These are phyloP conservation scores for Nissolia schottii DNA, from an alignment of 306 rosid genomes.

Conservation along the genomic window DNA sequence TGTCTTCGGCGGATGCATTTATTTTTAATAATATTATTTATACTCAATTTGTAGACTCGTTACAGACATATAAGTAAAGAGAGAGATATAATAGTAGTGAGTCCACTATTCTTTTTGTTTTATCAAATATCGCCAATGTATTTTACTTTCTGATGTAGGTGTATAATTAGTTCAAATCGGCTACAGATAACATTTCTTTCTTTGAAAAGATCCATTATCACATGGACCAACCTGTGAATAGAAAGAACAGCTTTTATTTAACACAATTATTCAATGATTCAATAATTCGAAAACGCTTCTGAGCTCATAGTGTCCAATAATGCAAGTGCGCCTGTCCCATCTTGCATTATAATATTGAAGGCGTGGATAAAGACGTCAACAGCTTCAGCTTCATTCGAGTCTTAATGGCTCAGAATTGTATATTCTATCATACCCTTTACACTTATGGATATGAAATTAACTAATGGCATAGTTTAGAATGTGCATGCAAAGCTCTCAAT, in stretches of 20 bases:
- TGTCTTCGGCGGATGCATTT: constrained; percentile 27
- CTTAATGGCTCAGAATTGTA: constrained; percentile 10
- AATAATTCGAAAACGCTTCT: constrained; percentile 27
- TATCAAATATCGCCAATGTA: no score
- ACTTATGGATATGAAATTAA: background rate
- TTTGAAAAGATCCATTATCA: constrained; percentile 37
- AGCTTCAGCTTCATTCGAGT: constrained; percentile 8
- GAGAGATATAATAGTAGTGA: no score
- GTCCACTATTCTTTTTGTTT: no score
- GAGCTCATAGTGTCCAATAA: constrained; percentile 34
- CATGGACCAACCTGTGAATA: constrained; percentile 67
- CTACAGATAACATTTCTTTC: no score
- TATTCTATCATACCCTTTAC: background rate
- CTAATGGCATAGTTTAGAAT: constrained; percentile 3
- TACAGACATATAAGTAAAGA: no score
- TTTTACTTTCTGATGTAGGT: no score
- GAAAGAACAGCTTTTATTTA: constrained; percentile 15
- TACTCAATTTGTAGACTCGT: no score
- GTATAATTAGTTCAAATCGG: no score
- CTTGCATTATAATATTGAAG: constrained; percentile 7
- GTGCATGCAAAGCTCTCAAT: constrained; percentile 20
- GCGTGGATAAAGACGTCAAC: constrained; percentile 33
- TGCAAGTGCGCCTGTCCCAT: constrained; percentile 27
- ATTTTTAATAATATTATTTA: no score
- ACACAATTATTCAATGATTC: constrained; percentile 34